These are phyloP conservation scores for Penicillium cataractarum DNA, from an alignment of 495 filamentous ascomycete genomes.

Conservation along the genomic window DNA sequence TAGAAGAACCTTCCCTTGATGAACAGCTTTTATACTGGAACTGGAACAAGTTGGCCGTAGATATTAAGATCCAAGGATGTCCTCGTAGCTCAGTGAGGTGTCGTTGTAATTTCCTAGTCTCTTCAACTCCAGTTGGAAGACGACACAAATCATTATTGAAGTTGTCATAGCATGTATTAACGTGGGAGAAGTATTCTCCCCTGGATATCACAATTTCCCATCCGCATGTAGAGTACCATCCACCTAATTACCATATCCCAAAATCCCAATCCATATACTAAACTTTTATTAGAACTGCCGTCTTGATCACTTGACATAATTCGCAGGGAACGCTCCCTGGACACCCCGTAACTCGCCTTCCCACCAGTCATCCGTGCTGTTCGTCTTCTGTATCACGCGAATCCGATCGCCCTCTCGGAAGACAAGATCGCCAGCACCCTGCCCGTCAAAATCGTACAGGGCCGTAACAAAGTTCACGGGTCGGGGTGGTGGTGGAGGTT, in stretches of 20 bases:
- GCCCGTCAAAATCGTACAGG: slow-evolving; percentile 76
- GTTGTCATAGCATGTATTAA: not conserved
- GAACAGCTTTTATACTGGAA: too few species aligned
- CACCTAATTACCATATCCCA: not conserved
- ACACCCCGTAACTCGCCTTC: slow-evolving; percentile 78
- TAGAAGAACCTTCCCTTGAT: too few species aligned
- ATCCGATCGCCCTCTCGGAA: slow-evolving; percentile 89
- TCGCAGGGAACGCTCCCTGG: slow-evolving; percentile 85
- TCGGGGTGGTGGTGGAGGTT: slow-evolving; percentile 68
- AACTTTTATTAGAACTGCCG: not conserved
- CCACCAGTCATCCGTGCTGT: slow-evolving; percentile 94
- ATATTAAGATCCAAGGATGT: too few species aligned
- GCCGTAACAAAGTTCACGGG: slow-evolving; percentile 70
- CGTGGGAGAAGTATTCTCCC: not conserved
- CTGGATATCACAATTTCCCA: slow-evolving; percentile 1
- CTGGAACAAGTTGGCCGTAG: too few species aligned
- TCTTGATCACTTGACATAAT: slow-evolving; percentile 62
- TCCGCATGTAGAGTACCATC: not conserved
- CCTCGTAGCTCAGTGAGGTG: too few species aligned
- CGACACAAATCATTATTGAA: not conserved
- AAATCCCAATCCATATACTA: not conserved
- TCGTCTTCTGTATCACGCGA: slow-evolving; percentile 79
- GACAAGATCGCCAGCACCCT: slow-evolving; percentile 72
- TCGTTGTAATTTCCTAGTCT: too few species aligned
- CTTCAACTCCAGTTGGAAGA: not conserved